phyloP scores from a whole-genome alignment of 116 monocot species.

The Trichopus zeylanicus region DNA sequence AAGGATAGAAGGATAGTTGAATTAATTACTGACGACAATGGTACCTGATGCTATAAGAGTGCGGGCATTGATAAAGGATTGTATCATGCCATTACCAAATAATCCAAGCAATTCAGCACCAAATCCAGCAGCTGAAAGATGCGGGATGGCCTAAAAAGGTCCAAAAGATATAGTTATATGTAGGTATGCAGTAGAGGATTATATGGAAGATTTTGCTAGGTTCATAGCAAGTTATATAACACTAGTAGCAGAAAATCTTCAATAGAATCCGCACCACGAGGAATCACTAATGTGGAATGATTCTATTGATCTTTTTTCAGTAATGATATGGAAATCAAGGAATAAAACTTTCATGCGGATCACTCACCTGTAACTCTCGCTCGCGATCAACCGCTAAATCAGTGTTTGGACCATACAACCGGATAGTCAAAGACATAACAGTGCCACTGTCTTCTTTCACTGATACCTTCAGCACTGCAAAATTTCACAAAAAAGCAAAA shows the following conservation, averaged over 20 bases:
- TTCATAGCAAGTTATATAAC: neutral
- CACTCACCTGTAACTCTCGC: conserved; percentile 76
- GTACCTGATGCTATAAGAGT: conserved; percentile 69
- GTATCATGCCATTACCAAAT: conserved; percentile 91
- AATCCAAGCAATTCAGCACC: conserved; percentile 85
- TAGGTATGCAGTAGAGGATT: neutral
- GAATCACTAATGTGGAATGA: too few relatives aligned
- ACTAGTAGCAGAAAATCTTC: too few relatives aligned
- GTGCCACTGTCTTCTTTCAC: conserved; percentile 41
- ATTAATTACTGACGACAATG: too few relatives aligned
- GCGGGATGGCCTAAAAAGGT: conserved; percentile 53
- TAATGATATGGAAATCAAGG: too few relatives aligned
- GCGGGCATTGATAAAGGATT: conserved; percentile 79
- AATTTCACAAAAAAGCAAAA: too few relatives aligned
- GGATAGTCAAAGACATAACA: conserved; percentile 43
- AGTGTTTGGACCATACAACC: conserved; percentile 96
- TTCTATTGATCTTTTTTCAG: too few relatives aligned
- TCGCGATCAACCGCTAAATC: conserved; percentile 90
- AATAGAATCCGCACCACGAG: too few relatives aligned
- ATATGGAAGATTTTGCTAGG: neutral
- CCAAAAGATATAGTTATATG: neutral
- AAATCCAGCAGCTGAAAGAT: conserved; percentile 92
- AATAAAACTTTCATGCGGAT: too few relatives aligned
- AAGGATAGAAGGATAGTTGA: too few relatives aligned
- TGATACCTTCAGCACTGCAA: conserved; percentile 87